Evolutionary conservation across 2,329 filamentous ascomycete species (phyloP).

Genomic region (Aspergillus alliaceus): DNA sequence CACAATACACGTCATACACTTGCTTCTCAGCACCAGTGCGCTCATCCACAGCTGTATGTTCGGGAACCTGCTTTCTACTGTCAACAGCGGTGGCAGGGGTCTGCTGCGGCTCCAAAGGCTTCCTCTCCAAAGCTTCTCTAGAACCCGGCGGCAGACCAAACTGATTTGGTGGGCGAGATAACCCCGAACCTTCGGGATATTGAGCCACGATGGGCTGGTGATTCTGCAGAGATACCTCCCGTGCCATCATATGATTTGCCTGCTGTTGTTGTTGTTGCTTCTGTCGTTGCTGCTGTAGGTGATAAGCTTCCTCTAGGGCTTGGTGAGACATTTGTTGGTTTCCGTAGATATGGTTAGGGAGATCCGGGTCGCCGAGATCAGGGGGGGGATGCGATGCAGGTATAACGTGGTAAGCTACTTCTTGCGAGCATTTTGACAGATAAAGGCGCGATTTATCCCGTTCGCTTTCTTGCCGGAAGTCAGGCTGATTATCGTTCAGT

Average conservation of each 20-base stretch:
- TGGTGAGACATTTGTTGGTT: constrained; percentile 54
- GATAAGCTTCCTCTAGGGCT: constrained; percentile 60
- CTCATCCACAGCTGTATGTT: constrained; percentile 50
- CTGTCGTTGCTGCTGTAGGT: constrained; percentile 55
- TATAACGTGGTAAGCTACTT: constrained; percentile 67
- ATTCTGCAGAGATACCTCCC: constrained; percentile 57
- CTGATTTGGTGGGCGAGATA: constrained; percentile 43
- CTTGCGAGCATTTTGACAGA: constrained; percentile 65
- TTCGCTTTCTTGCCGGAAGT: constrained; percentile 58
- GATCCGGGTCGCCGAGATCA: constrained; percentile 47
- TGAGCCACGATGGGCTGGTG: constrained; percentile 60
- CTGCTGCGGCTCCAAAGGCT: constrained; percentile 44
- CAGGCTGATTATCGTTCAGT: constrained; percentile 42
- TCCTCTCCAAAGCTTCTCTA: constrained; percentile 44
- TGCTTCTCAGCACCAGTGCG: constrained; percentile 59
- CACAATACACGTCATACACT: constrained; percentile 58
- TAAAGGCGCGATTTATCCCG: constrained; percentile 64
- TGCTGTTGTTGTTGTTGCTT: constrained; percentile 42
- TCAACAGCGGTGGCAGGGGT: constrained; percentile 55
- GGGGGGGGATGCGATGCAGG: constrained; percentile 63
- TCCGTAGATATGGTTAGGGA: constrained; percentile 46
- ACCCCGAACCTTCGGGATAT: constrained; percentile 41
- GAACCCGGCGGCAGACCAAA: constrained; percentile 41
- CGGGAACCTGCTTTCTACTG: constrained; percentile 50
- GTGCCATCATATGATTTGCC: constrained; percentile 43